Percentiles rank a stretch among this genome's conserved stretches.
These are phyloP conservation scores for Teunomyces panamensis DNA, from an alignment of 805 yeast genomes.

Conservation along the genomic window DNA sequence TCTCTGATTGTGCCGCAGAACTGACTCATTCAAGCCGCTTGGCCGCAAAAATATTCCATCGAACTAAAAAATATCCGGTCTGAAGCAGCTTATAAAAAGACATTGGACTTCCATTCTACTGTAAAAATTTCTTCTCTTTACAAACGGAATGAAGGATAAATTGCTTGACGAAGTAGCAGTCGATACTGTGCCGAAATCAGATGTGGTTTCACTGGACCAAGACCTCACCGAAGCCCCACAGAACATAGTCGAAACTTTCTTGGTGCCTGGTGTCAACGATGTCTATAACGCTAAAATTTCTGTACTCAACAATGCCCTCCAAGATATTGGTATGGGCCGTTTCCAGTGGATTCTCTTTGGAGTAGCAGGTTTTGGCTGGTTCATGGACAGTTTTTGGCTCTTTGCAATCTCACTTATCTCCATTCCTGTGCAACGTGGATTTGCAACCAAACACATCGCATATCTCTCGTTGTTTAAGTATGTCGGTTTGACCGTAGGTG, in stretches of 20 bases:
- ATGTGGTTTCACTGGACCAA: constrained; percentile 1
- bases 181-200: background rate
- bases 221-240: background rate
- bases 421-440: constrained; percentile 9
- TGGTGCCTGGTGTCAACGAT: constrained; percentile 7
- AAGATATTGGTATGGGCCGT: constrained; percentile 12
- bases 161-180: background rate
- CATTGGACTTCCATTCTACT: too few species aligned
- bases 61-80: background rate
- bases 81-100: background rate
- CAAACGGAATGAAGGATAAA: background rate
- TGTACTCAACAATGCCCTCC: constrained; percentile 8
- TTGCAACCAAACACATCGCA: constrained; percentile 9
- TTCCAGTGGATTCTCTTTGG: constrained; percentile 4
- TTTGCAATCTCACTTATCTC: constrained; percentile 10
- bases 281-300: constrained; percentile 8
- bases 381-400: constrained; percentile 11
- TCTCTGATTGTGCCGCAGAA: background rate
- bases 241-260: constrained; percentile 4
- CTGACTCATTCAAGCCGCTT: background rate
- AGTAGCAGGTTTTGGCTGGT: constrained; percentile 3
- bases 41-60: background rate
- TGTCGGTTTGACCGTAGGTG: constrained; percentile 1
- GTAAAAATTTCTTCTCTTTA: too few species aligned
- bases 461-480: constrained; percentile 6